phyloP scores from a whole-genome alignment of 345 rosid species.

The Mangifera indica region DNA sequence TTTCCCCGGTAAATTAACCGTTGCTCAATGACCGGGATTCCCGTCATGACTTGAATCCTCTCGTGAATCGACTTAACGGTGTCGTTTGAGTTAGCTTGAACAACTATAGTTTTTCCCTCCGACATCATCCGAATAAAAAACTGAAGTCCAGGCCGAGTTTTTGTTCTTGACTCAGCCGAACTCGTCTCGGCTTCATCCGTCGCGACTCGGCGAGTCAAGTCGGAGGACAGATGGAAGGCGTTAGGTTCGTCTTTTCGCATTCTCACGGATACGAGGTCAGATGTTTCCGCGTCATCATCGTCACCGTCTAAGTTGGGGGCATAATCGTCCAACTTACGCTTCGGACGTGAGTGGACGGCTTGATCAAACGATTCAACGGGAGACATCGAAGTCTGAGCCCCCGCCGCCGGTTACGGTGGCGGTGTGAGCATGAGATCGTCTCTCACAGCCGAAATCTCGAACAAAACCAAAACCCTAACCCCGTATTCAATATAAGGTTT shows the following conservation, averaged over 20 bases:
- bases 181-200: background rate
- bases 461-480: slow-evolving; percentile 9
- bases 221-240: slow-evolving; percentile 35
- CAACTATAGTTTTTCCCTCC: slow-evolving; percentile 56
- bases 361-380: slow-evolving; percentile 37
- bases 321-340: slow-evolving; percentile 77
- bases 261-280: slow-evolving; percentile 41
- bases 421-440: slow-evolving; percentile 34
- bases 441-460: background rate
- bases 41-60: slow-evolving; percentile 46
- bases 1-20: slow-evolving; percentile 68
- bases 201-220: background rate
- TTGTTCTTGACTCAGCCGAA: background rate
- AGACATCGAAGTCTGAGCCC: slow-evolving; percentile 52
- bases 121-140: slow-evolving; percentile 75
- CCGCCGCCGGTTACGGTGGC: slow-evolving; percentile 46
- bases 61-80: slow-evolving; percentile 62
- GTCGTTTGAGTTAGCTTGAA: slow-evolving; percentile 64
- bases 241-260: slow-evolving; percentile 59
- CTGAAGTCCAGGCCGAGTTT: slow-evolving; percentile 44
- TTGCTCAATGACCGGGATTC: slow-evolving; percentile 66
- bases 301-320: slow-evolving; percentile 37
- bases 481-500: no score
- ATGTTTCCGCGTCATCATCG: slow-evolving; percentile 27
- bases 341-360: slow-evolving; percentile 35